Conservation (phyloP, 2,329 filamentous ascomycete species). For the Aureobasidium sp. region DNA sequence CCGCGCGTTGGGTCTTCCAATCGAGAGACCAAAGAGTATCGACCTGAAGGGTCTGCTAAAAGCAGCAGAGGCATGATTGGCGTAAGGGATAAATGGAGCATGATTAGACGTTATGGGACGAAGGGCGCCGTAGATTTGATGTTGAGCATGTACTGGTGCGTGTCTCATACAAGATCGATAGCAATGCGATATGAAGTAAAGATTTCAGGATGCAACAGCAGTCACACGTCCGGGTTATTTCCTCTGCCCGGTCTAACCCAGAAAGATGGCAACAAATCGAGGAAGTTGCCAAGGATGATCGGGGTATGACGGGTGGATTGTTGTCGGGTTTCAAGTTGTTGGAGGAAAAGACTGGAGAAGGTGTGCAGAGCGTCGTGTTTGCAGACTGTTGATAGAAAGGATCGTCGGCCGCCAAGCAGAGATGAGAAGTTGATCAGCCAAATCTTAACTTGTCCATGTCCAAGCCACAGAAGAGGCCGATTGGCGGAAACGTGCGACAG, state of each 20-base stretch:
- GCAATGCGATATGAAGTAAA: background rate
- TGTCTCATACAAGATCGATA: background rate
- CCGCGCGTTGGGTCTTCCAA: conserved; percentile 83
- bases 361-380: background rate
- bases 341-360: conserved; percentile 5
- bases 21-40: conserved; percentile 97
- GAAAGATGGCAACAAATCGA: background rate
- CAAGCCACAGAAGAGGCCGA: background rate
- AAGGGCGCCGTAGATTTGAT: background rate
- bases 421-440: background rate
- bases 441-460: background rate
- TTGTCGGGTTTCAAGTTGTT: background rate
- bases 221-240: background rate
- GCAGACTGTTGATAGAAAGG: background rate
- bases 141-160: background rate
- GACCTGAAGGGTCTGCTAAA: conserved; percentile 82
- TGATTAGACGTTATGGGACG: background rate
- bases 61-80: conserved; percentile 31
- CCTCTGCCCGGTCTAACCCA: background rate
- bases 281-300: background rate
- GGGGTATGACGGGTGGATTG: background rate
- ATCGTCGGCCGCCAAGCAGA: conserved; percentile 10
- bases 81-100: background rate
- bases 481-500: background rate
- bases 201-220: background rate